Conservation (phyloP, 1,284 basidiomycete genomes). For the Rhodotorula sp. region DNA sequence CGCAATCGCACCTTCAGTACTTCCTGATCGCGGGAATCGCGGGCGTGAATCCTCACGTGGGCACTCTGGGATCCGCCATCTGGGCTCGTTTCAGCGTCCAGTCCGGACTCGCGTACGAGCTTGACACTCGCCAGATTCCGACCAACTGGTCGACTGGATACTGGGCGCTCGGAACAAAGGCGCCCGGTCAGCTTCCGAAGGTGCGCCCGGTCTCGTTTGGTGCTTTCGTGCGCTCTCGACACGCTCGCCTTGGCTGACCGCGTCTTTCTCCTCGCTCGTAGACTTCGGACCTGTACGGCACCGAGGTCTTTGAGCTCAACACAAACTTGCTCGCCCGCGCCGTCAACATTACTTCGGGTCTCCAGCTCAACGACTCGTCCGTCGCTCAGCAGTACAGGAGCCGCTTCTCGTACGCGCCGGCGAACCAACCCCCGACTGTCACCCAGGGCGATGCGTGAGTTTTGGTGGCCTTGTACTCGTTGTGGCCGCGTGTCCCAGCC, state of each 20-base stretch:
- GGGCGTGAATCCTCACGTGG: slow-evolving; percentile 54
- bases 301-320: slow-evolving; percentile 58
- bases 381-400: slow-evolving; percentile 50
- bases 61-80: slow-evolving; percentile 54
- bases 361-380: slow-evolving; percentile 52
- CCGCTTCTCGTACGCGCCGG: slow-evolving; percentile 51
- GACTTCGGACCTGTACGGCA: slow-evolving; percentile 52
- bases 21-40: slow-evolving; percentile 57
- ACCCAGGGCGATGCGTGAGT: slow-evolving; percentile 38
- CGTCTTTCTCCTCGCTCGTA: no score
- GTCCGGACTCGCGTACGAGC: slow-evolving; percentile 52
- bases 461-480: no score
- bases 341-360: slow-evolving; percentile 48
- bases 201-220: background rate
- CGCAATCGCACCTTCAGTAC: slow-evolving; percentile 44
- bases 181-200: slow-evolving; percentile 29
- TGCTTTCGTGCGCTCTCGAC: no score
- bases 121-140: slow-evolving; percentile 56
- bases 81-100: slow-evolving; percentile 55
- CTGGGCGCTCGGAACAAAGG: slow-evolving; percentile 36
- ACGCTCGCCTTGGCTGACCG: no score
- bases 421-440: slow-evolving; percentile 49
- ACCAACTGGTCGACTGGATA: slow-evolving; percentile 55
- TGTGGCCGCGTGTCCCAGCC: no score
- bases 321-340: slow-evolving; percentile 54